Evolutionary conservation across 2,329 filamentous ascomycete species (phyloP), one percentile per base, ranked within the genome.

Genomic region (Ophiosphaerella herpotricha): DNA sequence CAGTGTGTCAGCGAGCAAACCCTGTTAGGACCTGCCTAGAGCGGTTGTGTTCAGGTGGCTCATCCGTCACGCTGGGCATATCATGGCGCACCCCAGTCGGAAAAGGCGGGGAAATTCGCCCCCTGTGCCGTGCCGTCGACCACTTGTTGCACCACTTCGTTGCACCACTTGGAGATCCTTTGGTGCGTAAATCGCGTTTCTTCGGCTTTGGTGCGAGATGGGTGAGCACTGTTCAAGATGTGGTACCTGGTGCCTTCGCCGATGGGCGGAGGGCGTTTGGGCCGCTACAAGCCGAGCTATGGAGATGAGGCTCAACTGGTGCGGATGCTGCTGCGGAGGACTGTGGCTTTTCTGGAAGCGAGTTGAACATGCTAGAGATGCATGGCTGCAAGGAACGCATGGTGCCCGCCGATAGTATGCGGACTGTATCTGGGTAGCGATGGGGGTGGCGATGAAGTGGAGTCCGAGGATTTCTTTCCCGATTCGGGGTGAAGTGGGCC

Each of bases 271-370:
- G 34, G 18, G 39, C 9, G 29, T 13, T 37, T 55, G 43, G 48
- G 49, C 62, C 62, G 62, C 57, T 18, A 57, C 37, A 48, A 63
- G 46, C 55, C 62, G 62, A 21, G 39, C 18, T 26, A 31, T 38
- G 35, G 46, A 39, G 45, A 42, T 50, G 61, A 59, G 60, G 56
- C 55, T 63, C 45, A 45, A 44, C 8, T 33, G 14, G 35, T 23
- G 34, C 14, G 31, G 40, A 12, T 38, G 36, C 7, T 24, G 33
- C 34, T 36, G 43, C 33, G 24, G 32, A 7, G 11, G 23, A 26
- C 38, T 26, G 24, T 39, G 26, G 43, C 43, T 18, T 39, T 46
- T 60, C 45, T 58, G 33, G 53, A 60, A 41, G 23, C 14, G 9
- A n/a, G 34, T 43, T 53, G 55, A 48, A 46, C 39, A 34, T 41